phyloP scores from a whole-genome alignment of 768 basidiomycete species.

The Rhizopogon vulgaris region DNA sequence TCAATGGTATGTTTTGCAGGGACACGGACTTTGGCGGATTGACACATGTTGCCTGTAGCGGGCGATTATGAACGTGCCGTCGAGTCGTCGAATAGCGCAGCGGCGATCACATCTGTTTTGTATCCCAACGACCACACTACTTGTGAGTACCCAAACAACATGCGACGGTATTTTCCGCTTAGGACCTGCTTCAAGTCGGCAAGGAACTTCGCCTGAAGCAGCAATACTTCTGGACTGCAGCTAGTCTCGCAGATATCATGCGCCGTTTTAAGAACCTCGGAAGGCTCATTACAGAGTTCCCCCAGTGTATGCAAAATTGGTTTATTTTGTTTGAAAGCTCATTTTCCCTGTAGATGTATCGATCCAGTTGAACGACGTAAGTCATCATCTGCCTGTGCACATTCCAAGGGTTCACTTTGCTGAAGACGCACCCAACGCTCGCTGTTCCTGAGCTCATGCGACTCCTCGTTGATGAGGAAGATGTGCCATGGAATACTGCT shows the following conservation, averaged over 20 bases:
- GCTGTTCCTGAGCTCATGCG: conserved; percentile 96
- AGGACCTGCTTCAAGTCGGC: conserved; percentile 44
- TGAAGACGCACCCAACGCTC: conserved; percentile 90
- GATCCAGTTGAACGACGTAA: conserved; percentile 91
- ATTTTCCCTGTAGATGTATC: conserved; percentile 53
- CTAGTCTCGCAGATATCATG: conserved; percentile 83
- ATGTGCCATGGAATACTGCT: conserved; percentile 72
- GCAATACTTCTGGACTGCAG: conserved; percentile 94
- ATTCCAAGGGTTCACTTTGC: not conserved
- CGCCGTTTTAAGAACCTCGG: conserved; percentile 89
- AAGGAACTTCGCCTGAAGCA: conserved; percentile 91
- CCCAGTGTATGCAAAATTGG: conserved; percentile 56
- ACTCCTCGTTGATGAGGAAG: conserved; percentile 88
- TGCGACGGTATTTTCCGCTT: not conserved
- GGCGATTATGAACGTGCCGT: conserved; percentile 92
- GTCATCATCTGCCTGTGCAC: conserved; percentile 12
- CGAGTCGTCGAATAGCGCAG: conserved; percentile 82
- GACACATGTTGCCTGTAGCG: conserved; percentile 35
- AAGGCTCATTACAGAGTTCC: conserved; percentile 72
- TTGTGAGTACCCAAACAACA: conserved; percentile 29
- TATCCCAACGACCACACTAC: conserved; percentile 93
- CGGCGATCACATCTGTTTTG: conserved; percentile 89
- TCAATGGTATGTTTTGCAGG: conserved; percentile 61
- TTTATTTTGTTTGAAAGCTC: conserved; percentile 3
- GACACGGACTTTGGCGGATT: conserved; percentile 1